A percentile compares a stretch with the other conserved stretches of the same genome.
phyloP scores from a whole-genome alignment of 257 asterid species.

The Nicotiana tomentosiformis region DNA sequence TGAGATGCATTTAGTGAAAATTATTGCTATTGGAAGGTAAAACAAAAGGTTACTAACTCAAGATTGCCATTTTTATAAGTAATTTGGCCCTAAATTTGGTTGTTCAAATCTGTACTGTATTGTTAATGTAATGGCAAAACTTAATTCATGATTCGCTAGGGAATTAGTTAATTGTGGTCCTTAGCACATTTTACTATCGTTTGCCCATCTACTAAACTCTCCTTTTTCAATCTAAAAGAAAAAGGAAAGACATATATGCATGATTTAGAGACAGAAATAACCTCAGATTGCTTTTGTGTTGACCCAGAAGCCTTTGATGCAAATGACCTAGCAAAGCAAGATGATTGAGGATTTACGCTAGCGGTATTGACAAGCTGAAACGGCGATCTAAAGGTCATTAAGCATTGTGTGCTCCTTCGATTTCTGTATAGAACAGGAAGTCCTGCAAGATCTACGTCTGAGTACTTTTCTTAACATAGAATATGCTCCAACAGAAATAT shows the following conservation, averaged over 20 bases:
- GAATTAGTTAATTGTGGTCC: neutral
- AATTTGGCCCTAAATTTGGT: neutral
- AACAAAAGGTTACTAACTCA: neutral
- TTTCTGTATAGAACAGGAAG: slow-evolving; percentile 27
- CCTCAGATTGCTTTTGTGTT: slow-evolving; percentile 52
- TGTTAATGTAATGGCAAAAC: neutral
- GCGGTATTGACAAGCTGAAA: slow-evolving; percentile 37
- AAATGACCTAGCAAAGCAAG: slow-evolving; percentile 50
- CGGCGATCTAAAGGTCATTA: slow-evolving; percentile 27
- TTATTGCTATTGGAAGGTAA: slow-evolving; percentile 1
- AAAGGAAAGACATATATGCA: neutral
- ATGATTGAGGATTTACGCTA: slow-evolving; percentile 21
- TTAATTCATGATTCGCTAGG: neutral
- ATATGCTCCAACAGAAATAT: neutral
- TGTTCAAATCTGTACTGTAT: neutral
- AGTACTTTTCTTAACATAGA: neutral
- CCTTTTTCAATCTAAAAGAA: neutral
- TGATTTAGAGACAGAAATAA: slow-evolving; percentile 21
- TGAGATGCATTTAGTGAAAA: neutral
- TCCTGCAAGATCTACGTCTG: slow-evolving; percentile 35
- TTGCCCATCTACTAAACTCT: neutral
- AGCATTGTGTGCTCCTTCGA: slow-evolving; percentile 25
- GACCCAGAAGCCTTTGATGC: slow-evolving; percentile 59
- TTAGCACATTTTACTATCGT: neutral
- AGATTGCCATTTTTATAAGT: neutral